Conservation (phyloP, 768 basidiomycete species). For the Trametopsis cervina region DNA sequence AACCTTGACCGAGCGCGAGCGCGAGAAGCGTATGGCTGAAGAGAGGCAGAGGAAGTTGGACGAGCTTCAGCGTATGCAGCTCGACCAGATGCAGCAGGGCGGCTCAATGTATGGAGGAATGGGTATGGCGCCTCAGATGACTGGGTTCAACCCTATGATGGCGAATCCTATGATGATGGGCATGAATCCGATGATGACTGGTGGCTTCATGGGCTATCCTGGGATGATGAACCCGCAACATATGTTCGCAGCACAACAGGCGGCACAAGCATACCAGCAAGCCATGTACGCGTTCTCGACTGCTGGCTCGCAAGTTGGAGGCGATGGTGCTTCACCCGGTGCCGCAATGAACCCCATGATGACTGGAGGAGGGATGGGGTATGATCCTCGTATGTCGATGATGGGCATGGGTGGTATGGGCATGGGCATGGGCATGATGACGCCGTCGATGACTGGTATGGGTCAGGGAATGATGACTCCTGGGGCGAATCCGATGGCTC, state of each 20-base stretch:
- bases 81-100: conserved; percentile 84
- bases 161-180: conserved; percentile 60
- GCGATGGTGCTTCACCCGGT: conserved; percentile 34
- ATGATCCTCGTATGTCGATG: conserved; percentile 80
- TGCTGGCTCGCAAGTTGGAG: conserved; percentile 69
- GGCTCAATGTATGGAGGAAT: conserved; percentile 60
- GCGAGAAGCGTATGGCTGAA: conserved; percentile 87
- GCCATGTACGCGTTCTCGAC: conserved; percentile 79
- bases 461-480: conserved; percentile 11
- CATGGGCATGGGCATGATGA: conserved; percentile 27
- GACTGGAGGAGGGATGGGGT: conserved; percentile 45
- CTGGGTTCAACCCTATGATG: conserved; percentile 66
- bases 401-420: conserved; percentile 71
- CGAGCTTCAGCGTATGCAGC: conserved; percentile 80
- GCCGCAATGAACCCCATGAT: conserved; percentile 46
- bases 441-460: conserved; percentile 35
- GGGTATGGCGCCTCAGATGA: conserved; percentile 31
- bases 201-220: conserved; percentile 40
- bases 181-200: conserved; percentile 50
- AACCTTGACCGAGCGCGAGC: conserved; percentile 88
- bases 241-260: conserved; percentile 82
- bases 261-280: conserved; percentile 84
- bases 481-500: conserved; percentile 34
- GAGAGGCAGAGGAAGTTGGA: conserved; percentile 91
- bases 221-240: conserved; percentile 71